Evolutionary conservation across 441 rosid genomes (phyloP).

Genomic region (Capsella rubella): DNA sequence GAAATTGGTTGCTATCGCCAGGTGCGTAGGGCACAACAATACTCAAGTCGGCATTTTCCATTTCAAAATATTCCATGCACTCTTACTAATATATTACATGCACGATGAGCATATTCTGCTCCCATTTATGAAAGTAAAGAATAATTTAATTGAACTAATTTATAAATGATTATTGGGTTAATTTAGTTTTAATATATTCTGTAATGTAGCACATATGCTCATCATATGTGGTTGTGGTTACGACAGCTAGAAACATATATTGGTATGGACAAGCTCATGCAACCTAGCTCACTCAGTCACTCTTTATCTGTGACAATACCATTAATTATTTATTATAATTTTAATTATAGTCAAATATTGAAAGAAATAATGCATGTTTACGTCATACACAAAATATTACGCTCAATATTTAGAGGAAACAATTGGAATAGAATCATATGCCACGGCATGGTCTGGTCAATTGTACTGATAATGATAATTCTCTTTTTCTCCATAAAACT

Average conservation of each 20-base stretch:
- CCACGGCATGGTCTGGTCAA: conserved; percentile 44
- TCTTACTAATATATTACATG: conserved; percentile 16
- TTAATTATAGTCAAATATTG: conserved; percentile 20
- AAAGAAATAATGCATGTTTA: conserved; percentile 17
- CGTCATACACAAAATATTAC: conserved; percentile 25
- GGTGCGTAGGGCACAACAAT: conserved; percentile 31
- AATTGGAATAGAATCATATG: conserved; percentile 47
- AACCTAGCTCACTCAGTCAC: not conserved
- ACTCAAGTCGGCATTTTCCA: conserved; percentile 19
- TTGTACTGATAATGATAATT: conserved; percentile 26
- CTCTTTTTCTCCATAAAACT: conserved; percentile 9
- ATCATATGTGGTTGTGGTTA: not conserved
- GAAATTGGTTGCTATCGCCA: conserved; percentile 27
- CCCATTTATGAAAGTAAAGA: conserved; percentile 7
- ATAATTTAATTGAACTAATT: not conserved
- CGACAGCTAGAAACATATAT: not conserved
- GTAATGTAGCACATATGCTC: not conserved
- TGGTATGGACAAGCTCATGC: not conserved
- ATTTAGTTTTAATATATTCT: not conserved
- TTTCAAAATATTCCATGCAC: conserved; percentile 9
- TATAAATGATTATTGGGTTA: not conserved
- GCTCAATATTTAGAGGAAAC: conserved; percentile 32
- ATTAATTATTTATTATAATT: not conserved
- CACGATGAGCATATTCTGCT: conserved; percentile 31
- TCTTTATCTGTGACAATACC: not conserved